Conservation (phyloP, 345 rosid genomes). For the Populus simonii region DNA sequence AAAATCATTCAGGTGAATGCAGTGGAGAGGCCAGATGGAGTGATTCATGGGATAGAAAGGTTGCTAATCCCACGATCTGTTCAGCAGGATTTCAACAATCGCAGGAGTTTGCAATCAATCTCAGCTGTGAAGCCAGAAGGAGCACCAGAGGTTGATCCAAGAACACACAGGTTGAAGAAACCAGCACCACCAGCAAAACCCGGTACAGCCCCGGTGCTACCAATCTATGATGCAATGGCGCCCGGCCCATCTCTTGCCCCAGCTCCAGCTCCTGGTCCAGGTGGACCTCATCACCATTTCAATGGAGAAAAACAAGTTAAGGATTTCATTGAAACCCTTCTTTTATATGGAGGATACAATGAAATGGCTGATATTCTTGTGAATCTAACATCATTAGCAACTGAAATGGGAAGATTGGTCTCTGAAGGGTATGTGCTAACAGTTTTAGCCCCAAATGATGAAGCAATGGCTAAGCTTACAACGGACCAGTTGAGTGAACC, state of each 20-base stretch:
- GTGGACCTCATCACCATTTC: slow-evolving; percentile 80
- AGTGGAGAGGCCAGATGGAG: slow-evolving; percentile 62
- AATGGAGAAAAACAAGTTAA: slow-evolving; percentile 86
- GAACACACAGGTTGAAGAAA: slow-evolving; percentile 63
- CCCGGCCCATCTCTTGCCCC: slow-evolving; percentile 95
- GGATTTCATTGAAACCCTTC: slow-evolving; percentile 80
- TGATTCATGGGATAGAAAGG: slow-evolving; percentile 64
- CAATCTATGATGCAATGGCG: slow-evolving; percentile 84
- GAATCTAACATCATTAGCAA: slow-evolving; percentile 83
- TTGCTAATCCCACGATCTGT: slow-evolving; percentile 63
- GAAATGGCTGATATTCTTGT: slow-evolving; percentile 96
- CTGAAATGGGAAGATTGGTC: slow-evolving; percentile 86
- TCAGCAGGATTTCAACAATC: slow-evolving; percentile 59
- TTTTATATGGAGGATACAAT: slow-evolving; percentile 94
- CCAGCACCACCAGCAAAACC: slow-evolving; percentile 49
- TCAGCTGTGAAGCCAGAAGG: slow-evolving; percentile 65
- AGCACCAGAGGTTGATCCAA: slow-evolving; percentile 72
- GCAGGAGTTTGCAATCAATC: slow-evolving; percentile 57
- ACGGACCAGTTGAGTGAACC: slow-evolving; percentile 93
- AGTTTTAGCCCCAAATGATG: slow-evolving; percentile 91
- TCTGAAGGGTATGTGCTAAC: slow-evolving; percentile 92
- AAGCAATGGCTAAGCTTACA: slow-evolving; percentile 92
- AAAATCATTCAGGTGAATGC: slow-evolving; percentile 43
- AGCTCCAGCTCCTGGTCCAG: slow-evolving; percentile 96
- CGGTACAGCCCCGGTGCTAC: slow-evolving; percentile 77